Evolutionary conservation across 208 protist genomes (phyloP).

Genomic region (Acanthamoeba triangularis): DNA sequence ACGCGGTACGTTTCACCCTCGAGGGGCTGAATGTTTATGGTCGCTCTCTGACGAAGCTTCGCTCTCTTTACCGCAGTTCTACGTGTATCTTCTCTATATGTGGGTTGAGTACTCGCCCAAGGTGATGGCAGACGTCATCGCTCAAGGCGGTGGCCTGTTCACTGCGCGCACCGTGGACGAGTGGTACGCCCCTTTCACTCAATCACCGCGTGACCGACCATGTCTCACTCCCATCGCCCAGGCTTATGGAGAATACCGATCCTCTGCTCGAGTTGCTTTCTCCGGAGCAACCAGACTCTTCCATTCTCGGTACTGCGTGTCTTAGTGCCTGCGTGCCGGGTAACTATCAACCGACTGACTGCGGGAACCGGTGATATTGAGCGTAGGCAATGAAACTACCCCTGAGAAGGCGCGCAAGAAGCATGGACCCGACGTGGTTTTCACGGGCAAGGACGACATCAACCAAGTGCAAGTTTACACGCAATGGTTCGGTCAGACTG

Average conservation of each 20-base stretch:
- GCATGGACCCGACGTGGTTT: slow-evolving; percentile 48
- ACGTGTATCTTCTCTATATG: slow-evolving; percentile 17
- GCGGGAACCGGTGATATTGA: background rate
- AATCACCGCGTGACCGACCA: background rate
- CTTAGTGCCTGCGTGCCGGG: background rate
- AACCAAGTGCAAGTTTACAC: slow-evolving; percentile 66
- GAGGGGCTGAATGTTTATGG: too few species aligned
- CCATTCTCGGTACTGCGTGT: slow-evolving; percentile 16
- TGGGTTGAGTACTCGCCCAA: background rate
- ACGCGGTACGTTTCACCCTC: background rate
- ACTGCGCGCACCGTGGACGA: slow-evolving; percentile 44
- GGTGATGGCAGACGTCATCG: slow-evolving; percentile 56
- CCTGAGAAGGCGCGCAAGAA: slow-evolving; percentile 46
- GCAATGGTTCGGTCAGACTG: slow-evolving; percentile 49
- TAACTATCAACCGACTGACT: background rate
- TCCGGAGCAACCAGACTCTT: background rate
- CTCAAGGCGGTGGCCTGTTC: slow-evolving; percentile 33
- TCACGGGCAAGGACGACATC: slow-evolving; percentile 73
- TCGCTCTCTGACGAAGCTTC: background rate
- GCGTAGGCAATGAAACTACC: slow-evolving; percentile 48
- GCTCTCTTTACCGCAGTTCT: slow-evolving; percentile 39
- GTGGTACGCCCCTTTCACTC: slow-evolving; percentile 9
- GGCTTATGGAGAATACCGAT: slow-evolving; percentile 24
- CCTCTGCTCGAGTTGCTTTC: slow-evolving; percentile 33
- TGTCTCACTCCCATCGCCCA: background rate